Evolutionary conservation across 2,329 filamentous ascomycete genomes (phyloP).

Genomic region (Paracamarosporium sp.): DNA sequence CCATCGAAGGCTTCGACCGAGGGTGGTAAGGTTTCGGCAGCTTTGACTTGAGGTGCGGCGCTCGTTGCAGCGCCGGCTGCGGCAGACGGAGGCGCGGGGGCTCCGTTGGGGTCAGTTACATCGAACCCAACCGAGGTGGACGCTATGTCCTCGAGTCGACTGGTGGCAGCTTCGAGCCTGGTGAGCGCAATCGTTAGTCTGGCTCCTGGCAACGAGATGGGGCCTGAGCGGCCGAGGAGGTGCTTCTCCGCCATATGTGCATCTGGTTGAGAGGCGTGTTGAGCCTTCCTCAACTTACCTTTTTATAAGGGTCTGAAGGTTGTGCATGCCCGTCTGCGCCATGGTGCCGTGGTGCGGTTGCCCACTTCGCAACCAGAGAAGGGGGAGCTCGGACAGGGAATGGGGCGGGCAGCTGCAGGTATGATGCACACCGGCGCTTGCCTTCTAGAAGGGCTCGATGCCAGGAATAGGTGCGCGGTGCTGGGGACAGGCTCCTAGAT

Average conservation of each 20-base stretch:
- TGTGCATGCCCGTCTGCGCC: slow-evolving; percentile 81
- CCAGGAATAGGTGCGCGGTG: slow-evolving; percentile 11
- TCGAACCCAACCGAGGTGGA: slow-evolving; percentile 70
- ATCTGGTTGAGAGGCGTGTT: slow-evolving; percentile 5
- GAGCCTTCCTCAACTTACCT: slow-evolving; percentile 68
- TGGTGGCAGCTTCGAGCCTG: slow-evolving; percentile 96
- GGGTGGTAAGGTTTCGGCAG: slow-evolving; percentile 53
- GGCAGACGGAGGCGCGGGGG: slow-evolving; percentile 37
- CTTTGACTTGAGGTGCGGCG: slow-evolving; percentile 42
- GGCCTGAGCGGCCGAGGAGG: slow-evolving; percentile 21
- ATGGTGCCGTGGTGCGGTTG: slow-evolving; percentile 56
- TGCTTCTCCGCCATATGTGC: slow-evolving; percentile 8
- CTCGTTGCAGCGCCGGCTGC: slow-evolving; percentile 35
- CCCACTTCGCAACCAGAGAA: slow-evolving; percentile 27
- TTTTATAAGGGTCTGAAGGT: slow-evolving; percentile 96
- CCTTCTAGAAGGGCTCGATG: slow-evolving; percentile 18
- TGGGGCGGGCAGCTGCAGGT: slow-evolving; percentile 6
- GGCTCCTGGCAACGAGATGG: slow-evolving; percentile 22
- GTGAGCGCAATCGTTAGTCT: slow-evolving; percentile 57
- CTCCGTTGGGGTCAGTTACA: slow-evolving; percentile 36
- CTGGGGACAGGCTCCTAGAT: background rate
- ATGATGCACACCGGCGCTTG: slow-evolving; percentile 6
- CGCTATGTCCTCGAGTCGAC: slow-evolving; percentile 94
- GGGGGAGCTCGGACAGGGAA: slow-evolving; percentile 14
- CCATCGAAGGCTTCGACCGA: slow-evolving; percentile 88